These are phyloP conservation scores for Thozetella sp. DNA, from an alignment of 495 filamentous ascomycete genomes.

Conservation along the genomic window DNA sequence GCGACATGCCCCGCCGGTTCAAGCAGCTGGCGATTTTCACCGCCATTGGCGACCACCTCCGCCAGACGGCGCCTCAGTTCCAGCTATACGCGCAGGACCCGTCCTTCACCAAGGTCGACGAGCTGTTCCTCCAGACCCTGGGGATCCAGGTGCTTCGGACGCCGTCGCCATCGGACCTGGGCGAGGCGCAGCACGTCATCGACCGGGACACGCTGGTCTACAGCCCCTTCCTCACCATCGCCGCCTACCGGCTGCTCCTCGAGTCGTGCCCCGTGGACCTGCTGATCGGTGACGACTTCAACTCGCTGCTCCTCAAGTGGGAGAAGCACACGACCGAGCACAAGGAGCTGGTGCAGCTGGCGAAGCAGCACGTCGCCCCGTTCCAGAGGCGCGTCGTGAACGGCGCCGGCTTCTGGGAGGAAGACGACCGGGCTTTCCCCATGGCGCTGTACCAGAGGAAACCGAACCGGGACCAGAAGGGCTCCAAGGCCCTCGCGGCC, in stretches of 20 bases:
- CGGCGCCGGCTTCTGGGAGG: slow-evolving; percentile 3
- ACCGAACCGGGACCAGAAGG: too few species aligned
- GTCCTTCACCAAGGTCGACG: slow-evolving; percentile 14
- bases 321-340: not conserved
- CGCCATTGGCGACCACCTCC: slow-evolving; percentile 9
- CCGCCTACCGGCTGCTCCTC: slow-evolving; percentile 14
- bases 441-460: slow-evolving; percentile 5
- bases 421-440: slow-evolving; percentile 4
- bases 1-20: slow-evolving; percentile 9
- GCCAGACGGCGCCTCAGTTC: slow-evolving; percentile 1
- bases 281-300: slow-evolving; percentile 16
- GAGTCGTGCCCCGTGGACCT: slow-evolving; percentile 1
- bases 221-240: slow-evolving; percentile 11
- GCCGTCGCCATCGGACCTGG: slow-evolving; percentile 10
- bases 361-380: not conserved
- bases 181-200: slow-evolving; percentile 9
- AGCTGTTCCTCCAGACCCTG: slow-evolving; percentile 14
- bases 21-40: slow-evolving; percentile 15
- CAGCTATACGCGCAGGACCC: slow-evolving; percentile 16
- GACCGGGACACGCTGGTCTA: slow-evolving; percentile 14
- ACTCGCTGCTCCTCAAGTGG: slow-evolving; percentile 7
- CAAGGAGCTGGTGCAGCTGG: not conserved
- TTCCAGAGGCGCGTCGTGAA: slow-evolving; percentile 9
- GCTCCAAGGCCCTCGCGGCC: too few species aligned
- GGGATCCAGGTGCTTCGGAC: slow-evolving; percentile 12